Evolutionary conservation across 2,329 filamentous ascomycete species (phyloP).

Genomic region (Plenodomus biglobosus): DNA sequence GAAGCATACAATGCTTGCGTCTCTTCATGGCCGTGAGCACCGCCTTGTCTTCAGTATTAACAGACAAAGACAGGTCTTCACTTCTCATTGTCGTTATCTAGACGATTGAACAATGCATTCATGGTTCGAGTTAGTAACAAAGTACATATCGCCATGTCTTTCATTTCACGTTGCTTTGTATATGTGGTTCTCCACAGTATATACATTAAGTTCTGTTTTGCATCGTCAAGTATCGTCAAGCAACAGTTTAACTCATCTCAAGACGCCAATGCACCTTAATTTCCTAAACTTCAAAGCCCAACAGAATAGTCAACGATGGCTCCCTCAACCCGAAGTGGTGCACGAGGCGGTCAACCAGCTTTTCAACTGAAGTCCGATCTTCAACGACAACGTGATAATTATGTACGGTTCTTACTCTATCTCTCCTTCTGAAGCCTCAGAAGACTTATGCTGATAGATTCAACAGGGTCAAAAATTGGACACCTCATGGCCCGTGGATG

Average conservation of each 20-base stretch:
- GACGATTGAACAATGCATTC: not conserved
- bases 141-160: not conserved
- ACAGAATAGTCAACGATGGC: not conserved
- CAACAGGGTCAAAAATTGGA: slow-evolving; percentile 2
- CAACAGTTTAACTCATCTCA: not conserved
- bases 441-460: not conserved
- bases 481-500: not conserved
- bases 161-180: not conserved
- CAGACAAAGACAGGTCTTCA: not conserved
- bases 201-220: not conserved
- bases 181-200: not conserved
- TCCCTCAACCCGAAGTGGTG: not conserved
- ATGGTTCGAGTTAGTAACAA: not conserved
- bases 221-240: not conserved
- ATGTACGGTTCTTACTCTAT: not conserved
- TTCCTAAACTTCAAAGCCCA: not conserved
- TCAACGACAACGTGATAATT: slow-evolving; percentile 1
- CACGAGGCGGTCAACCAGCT: not conserved
- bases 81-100: not conserved
- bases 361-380: not conserved
- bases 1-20: too few species aligned
- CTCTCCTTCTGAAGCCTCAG: not conserved
- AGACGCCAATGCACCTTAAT: not conserved
- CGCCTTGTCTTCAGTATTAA: not conserved
- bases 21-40: too few species aligned